Evolutionary conservation across 1,284 basidiomycete species (phyloP).

Genomic region (Papiliotrema laurentii): DNA sequence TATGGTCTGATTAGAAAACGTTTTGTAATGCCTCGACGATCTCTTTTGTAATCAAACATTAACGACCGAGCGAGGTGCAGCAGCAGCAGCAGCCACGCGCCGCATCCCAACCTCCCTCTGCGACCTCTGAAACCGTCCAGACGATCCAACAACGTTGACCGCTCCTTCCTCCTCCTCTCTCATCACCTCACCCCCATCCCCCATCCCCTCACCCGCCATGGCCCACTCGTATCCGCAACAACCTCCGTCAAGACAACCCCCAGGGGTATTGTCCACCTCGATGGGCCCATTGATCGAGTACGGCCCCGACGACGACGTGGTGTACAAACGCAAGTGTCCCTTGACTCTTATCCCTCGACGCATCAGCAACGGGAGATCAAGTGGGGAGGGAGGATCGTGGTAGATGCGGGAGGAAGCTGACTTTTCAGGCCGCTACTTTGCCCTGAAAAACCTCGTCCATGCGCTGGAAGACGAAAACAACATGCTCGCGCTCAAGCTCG

Average conservation of each 20-base stretch:
- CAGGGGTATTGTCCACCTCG: neutral
- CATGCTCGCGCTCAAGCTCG: constrained; percentile 10
- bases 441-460: constrained; percentile 22
- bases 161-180: neutral
- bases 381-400: neutral
- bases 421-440: constrained; percentile 18
- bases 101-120: too few relatives aligned
- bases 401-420: neutral
- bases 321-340: constrained; percentile 7
- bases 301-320: constrained; percentile 1
- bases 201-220: neutral
- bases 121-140: too few relatives aligned
- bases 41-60: too few relatives aligned
- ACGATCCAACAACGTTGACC: too few relatives aligned
- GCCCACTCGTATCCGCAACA: neutral
- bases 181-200: neutral
- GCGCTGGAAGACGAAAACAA: constrained; percentile 21
- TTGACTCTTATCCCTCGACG: neutral
- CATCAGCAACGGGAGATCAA: neutral
- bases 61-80: too few relatives aligned
- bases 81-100: too few relatives aligned
- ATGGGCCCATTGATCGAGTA: neutral
- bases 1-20: too few relatives aligned
- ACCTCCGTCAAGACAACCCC: neutral
- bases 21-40: too few relatives aligned